Evolutionary conservation across 164 flowering plant genomes (phyloP).

Genomic region (Piper longum): DNA sequence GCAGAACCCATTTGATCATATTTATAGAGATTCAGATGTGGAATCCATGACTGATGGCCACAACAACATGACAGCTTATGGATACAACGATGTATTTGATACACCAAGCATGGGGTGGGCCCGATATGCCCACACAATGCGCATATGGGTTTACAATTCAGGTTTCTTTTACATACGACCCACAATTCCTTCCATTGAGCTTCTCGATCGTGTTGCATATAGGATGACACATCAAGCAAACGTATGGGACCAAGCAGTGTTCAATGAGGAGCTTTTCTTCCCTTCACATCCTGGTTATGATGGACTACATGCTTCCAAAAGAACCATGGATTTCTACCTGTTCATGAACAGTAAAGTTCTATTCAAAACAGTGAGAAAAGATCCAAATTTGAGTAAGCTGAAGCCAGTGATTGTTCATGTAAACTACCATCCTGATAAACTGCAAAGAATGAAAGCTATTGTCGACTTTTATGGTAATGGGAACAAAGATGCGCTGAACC

Average conservation of each 20-base stretch:
- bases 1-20: conserved; percentile 82
- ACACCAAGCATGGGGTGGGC: conserved; percentile 97
- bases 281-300: conserved; percentile 88
- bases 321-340: conserved; percentile 72
- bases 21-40: conserved; percentile 83
- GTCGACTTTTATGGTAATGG: conserved; percentile 71
- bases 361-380: conserved; percentile 85
- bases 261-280: conserved; percentile 80
- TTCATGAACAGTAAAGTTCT: conserved; percentile 97
- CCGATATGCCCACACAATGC: conserved; percentile 86
- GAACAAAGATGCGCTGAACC: conserved; percentile 63
- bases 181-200: conserved; percentile 90
- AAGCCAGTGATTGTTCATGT: conserved; percentile 83
- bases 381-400: conserved; percentile 40
- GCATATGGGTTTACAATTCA: conserved; percentile 92
- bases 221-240: conserved; percentile 35
- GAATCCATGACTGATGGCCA: conserved; percentile 95
- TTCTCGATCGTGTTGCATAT: conserved; percentile 78
- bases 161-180: conserved; percentile 96
- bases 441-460: conserved; percentile 78
- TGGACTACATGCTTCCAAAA: conserved; percentile 84
- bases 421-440: conserved; percentile 92
- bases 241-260: conserved; percentile 94
- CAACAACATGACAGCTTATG: conserved; percentile 80
- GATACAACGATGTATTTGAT: conserved; percentile 74